Percentiles rank a stretch among this genome's conserved stretches.
Conservation (phyloP, 805 yeast genomes). For the Sungouiella thailandica region DNA sequence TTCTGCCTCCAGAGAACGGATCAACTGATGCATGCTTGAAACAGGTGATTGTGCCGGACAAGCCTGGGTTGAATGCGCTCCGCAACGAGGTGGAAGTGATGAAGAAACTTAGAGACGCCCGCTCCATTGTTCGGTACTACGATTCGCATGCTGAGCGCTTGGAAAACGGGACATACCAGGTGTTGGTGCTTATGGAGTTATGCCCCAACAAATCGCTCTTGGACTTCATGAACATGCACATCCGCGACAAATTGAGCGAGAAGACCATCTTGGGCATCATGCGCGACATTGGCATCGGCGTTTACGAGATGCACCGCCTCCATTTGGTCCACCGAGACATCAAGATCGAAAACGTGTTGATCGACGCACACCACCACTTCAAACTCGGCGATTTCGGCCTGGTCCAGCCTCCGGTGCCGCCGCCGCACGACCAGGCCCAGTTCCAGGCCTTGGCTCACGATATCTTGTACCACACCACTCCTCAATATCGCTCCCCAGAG, state of each 20-base stretch:
- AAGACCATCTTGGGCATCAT: conserved; percentile 76
- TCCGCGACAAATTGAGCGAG: conserved; percentile 73
- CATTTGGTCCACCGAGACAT: conserved; percentile 87
- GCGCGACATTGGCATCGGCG: conserved; percentile 74
- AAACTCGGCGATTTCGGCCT: conserved; percentile 95
- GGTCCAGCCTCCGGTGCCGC: conserved; percentile 59
- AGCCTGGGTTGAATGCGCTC: conserved; percentile 58
- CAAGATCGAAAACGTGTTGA: conserved; percentile 89
- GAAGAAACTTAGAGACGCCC: conserved; percentile 54
- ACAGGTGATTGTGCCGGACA: conserved; percentile 69
- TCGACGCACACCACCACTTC: conserved; percentile 63
- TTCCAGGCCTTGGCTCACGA: conserved; percentile 78
- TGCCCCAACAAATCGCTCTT: conserved; percentile 84
- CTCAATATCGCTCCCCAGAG: conserved; percentile 93
- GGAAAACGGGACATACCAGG: conserved; percentile 62
- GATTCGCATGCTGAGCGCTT: conserved; percentile 73
- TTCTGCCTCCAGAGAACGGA: conserved; percentile 42
- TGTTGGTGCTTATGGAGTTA: conserved; percentile 85
- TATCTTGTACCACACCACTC: conserved; percentile 86
- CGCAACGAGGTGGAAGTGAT: conserved; percentile 77
- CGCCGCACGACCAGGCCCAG: conserved; percentile 72
- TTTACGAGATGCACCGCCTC: conserved; percentile 78
- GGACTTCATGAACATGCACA: conserved; percentile 84
- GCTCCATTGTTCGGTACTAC: conserved; percentile 61
- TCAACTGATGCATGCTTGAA: conserved; percentile 62